These are phyloP conservation scores for Capsella bursapastoris DNA, from an alignment of 345 rosid species.

Conservation along the genomic window DNA sequence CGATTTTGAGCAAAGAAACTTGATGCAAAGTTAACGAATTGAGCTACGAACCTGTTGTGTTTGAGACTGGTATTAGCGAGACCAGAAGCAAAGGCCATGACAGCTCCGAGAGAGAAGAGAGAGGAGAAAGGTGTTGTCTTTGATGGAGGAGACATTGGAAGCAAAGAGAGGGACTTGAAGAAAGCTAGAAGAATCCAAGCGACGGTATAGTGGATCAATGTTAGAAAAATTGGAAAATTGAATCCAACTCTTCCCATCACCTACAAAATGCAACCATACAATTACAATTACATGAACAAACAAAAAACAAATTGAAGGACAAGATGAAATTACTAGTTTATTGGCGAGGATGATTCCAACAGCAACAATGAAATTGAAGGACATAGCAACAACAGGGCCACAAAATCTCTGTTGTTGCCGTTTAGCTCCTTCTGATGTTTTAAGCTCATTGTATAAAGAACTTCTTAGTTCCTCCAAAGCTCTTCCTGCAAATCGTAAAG, in stretches of 20 bases:
- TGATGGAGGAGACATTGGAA: constrained; percentile 86
- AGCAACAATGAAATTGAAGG: constrained; percentile 88
- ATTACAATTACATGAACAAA: background rate
- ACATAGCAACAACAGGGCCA: constrained; percentile 83
- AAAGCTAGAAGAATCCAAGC: constrained; percentile 89
- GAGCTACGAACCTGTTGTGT: constrained; percentile 65
- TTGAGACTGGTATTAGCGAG: constrained; percentile 93
- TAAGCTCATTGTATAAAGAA: constrained; percentile 76
- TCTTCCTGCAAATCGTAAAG: constrained; percentile 51
- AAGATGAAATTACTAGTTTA: constrained; percentile 57
- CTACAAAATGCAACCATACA: constrained; percentile 45
- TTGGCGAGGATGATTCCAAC: constrained; percentile 85
- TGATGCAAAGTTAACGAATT: background rate
- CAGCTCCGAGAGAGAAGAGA: constrained; percentile 73
- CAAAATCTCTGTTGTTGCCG: constrained; percentile 82
- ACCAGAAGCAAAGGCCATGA: constrained; percentile 96
- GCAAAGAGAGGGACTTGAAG: constrained; percentile 66
- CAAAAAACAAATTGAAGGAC: background rate
- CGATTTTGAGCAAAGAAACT: background rate
- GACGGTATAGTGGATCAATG: constrained; percentile 73
- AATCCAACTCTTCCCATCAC: constrained; percentile 89
- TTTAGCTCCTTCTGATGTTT: constrained; percentile 89
- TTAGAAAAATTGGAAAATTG: constrained; percentile 82
- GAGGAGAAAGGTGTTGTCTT: constrained; percentile 87
- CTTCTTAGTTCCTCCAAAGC: constrained; percentile 91